A percentile compares a stretch with the other conserved stretches of the same genome.
phyloP scores from a whole-genome alignment of 2,329 filamentous ascomycete genomes.

The Venturia effusa region DNA sequence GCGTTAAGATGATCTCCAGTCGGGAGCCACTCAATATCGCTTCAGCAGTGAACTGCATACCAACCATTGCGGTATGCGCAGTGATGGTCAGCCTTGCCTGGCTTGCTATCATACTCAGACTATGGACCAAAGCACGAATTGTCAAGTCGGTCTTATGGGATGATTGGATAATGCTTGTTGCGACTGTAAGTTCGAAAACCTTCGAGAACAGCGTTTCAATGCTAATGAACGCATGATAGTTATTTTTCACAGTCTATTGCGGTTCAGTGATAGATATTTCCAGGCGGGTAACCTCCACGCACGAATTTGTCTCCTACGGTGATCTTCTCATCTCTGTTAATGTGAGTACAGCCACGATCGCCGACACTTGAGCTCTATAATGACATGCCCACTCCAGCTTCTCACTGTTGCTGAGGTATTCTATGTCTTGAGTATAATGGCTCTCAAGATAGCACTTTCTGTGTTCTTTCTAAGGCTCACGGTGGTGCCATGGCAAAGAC shows the following conservation, averaged over 20 bases:
- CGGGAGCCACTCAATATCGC: not conserved
- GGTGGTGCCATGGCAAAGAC: slow-evolving; percentile 26
- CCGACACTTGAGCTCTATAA: no score
- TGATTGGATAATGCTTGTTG: slow-evolving; percentile 3
- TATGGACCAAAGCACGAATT: not conserved
- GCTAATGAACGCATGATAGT: not conserved
- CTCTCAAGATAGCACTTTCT: slow-evolving; percentile 33
- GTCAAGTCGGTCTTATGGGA: slow-evolving; percentile 3
- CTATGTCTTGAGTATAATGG: slow-evolving; percentile 29
- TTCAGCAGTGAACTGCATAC: not conserved
- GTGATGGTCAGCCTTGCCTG: not conserved
- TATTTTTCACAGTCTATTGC: slow-evolving; percentile 2
- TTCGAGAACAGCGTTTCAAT: not conserved
- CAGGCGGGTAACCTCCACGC: not conserved
- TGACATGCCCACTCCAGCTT: not conserved
- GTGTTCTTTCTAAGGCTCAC: slow-evolving; percentile 35
- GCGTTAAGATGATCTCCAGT: not conserved
- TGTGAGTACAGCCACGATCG: not conserved
- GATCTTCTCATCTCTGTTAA: not conserved
- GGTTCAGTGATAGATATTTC: not conserved
- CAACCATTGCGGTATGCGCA: slow-evolving; percentile 2
- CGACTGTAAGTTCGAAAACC: not conserved
- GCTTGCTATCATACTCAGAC: not conserved
- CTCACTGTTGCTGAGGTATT: slow-evolving; percentile 23
- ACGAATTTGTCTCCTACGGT: not conserved